These are phyloP conservation scores for Chenopodium album DNA, from an alignment of 148 eudicot genomes.

Conservation along the genomic window DNA sequence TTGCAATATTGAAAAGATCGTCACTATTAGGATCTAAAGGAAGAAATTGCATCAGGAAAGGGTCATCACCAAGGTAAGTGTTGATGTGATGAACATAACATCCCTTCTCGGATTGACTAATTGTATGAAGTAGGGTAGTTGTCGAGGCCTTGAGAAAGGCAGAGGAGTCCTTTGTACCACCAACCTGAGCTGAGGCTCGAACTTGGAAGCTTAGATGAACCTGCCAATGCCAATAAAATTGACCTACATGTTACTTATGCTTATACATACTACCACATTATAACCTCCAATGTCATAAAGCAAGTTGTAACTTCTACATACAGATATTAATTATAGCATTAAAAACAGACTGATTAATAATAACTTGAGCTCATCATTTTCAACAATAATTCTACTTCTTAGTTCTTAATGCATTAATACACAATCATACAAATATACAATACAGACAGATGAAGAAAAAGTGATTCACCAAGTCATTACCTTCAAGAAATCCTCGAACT, in stretches of 20 bases:
- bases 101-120: constrained; percentile 75
- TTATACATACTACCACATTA: background rate
- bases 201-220: constrained; percentile 67
- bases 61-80: constrained; percentile 89
- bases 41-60: constrained; percentile 87
- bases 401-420: constrained; percentile 7
- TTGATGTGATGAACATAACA: constrained; percentile 92
- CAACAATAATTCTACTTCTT: background rate
- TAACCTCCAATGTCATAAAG: constrained; percentile 17
- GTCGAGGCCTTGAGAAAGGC: constrained; percentile 83
- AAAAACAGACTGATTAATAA: background rate
- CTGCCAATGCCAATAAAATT: constrained; percentile 52
- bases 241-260: constrained; percentile 25
- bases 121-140: constrained; percentile 89
- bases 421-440: constrained; percentile 1
- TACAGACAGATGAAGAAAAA: constrained; percentile 4
- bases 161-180: constrained; percentile 61
- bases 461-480: constrained; percentile 32
- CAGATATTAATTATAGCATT: background rate
- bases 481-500: constrained; percentile 80
- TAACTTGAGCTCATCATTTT: background rate
- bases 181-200: constrained; percentile 61
- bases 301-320: constrained; percentile 14
- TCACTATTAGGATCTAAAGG: constrained; percentile 71
- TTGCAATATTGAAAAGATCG: constrained; percentile 80